phyloP scores from a whole-genome alignment of 352 stramenopile genomes.

The Phytopythium litorale region DNA sequence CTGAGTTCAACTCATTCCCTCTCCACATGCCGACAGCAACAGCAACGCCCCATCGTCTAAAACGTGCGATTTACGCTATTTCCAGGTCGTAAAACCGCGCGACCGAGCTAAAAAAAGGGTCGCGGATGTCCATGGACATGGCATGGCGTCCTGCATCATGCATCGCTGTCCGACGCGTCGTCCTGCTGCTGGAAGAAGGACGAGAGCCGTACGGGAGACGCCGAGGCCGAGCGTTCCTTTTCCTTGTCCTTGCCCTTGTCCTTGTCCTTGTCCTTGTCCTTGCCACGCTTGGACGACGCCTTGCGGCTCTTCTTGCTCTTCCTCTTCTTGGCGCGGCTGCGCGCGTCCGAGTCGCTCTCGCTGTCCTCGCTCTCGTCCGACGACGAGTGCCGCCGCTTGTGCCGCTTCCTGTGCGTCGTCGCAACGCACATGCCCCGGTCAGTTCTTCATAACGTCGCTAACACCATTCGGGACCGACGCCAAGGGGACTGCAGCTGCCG shows the following conservation, averaged over 20 bases:
- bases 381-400: conserved; percentile 49
- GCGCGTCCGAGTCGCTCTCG: conserved; percentile 19
- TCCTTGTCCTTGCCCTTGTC: conserved; percentile 1
- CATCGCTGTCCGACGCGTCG: conserved; percentile 19
- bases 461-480: too few relatives aligned
- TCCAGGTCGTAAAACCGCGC: neutral
- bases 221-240: conserved; percentile 29
- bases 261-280: too few relatives aligned
- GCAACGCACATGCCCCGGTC: neutral
- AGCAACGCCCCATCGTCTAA: neutral
- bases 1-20: conserved; percentile 3
- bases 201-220: conserved; percentile 78
- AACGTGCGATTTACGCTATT: neutral
- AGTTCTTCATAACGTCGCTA: neutral
- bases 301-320: conserved; percentile 41
- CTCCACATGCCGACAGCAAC: neutral
- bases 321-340: conserved; percentile 14
- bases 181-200: conserved; percentile 88
- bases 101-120: neutral
- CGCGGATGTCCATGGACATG: neutral
- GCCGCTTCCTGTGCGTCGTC: conserved; percentile 41
- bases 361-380: conserved; percentile 30
- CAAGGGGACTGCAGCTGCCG: neutral
- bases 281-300: conserved; percentile 14
- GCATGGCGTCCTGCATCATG: neutral